Conservation (phyloP, 768 basidiomycete species). For the Agrocybe praecox region DNA sequence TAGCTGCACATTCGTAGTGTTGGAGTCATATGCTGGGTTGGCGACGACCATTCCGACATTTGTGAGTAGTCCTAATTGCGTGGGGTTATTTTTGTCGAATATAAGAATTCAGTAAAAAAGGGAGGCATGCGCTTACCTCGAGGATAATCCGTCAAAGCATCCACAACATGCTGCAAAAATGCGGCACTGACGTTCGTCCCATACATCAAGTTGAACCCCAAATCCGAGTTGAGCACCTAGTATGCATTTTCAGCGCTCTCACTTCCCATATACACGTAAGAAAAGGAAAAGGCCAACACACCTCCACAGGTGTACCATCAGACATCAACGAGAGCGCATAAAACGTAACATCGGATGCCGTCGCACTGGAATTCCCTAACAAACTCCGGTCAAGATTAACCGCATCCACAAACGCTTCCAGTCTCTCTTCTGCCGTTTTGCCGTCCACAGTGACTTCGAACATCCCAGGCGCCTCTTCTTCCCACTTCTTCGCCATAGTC, state of each 20-base stretch:
- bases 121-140: constrained; percentile 29
- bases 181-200: constrained; percentile 36
- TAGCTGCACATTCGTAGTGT: constrained; percentile 39
- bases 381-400: constrained; percentile 33
- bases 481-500: constrained; percentile 36
- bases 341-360: constrained; percentile 29
- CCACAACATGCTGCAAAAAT: constrained; percentile 36
- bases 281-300: constrained; percentile 13
- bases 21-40: constrained; percentile 46
- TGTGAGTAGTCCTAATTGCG: constrained; percentile 37
- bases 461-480: constrained; percentile 31
- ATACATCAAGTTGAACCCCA: constrained; percentile 42
- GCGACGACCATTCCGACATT: constrained; percentile 48
- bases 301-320: constrained; percentile 41
- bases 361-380: constrained; percentile 18
- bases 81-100: not conserved
- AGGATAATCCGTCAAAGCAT: constrained; percentile 45
- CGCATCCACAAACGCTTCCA: constrained; percentile 35
- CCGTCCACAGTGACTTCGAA: constrained; percentile 36
- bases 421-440: constrained; percentile 27
- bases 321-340: constrained; percentile 40
- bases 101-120: not conserved
- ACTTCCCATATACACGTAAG: not conserved
- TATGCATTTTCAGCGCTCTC: not conserved
- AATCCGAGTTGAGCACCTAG: constrained; percentile 46